These are phyloP conservation scores for Lepraria neglecta DNA, from an alignment of 495 filamentous ascomycete species.

Conservation along the genomic window DNA sequence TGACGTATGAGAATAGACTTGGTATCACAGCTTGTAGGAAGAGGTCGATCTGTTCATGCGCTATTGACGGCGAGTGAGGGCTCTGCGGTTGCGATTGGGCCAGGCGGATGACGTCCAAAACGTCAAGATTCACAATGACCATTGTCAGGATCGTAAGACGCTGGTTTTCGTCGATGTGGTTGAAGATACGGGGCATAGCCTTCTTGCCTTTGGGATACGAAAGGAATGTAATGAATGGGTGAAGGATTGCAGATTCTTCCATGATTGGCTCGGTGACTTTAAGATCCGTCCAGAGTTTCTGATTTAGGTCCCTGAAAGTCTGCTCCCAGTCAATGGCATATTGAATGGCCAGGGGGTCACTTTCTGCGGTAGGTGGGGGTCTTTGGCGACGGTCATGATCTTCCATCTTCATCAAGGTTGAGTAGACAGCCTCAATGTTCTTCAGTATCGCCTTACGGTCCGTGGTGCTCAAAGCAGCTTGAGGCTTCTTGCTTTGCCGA, in stretches of 20 bases:
- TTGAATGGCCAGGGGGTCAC: constrained; percentile 57
- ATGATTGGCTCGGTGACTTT: constrained; percentile 89
- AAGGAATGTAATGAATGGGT: constrained; percentile 95
- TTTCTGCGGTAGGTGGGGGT: constrained; percentile 54
- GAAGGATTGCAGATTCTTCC: constrained; percentile 59
- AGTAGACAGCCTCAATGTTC: constrained; percentile 82
- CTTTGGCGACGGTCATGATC: constrained; percentile 90
- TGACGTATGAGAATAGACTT: constrained; percentile 77
- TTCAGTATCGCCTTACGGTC: constrained; percentile 77
- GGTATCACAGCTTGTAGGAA: constrained; percentile 86
- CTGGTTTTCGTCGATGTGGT: constrained; percentile 84
- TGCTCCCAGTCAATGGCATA: constrained; percentile 62
- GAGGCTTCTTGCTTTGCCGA: constrained; percentile 36
- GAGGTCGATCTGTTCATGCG: constrained; percentile 86
- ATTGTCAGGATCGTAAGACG: constrained; percentile 90
- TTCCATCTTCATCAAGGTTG: constrained; percentile 83
- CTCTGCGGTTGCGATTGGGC: constrained; percentile 65
- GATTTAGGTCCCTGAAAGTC: constrained; percentile 64
- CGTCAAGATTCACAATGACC: constrained; percentile 89
- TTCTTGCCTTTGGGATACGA: constrained; percentile 96
- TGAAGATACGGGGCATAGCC: constrained; percentile 87
- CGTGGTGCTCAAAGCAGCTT: constrained; percentile 42
- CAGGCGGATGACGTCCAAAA: constrained; percentile 77
- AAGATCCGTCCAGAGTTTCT: constrained; percentile 72
- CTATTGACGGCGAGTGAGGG: constrained; percentile 58